phyloP scores from a whole-genome alignment of 257 asterid species.

The Gynochthodes officinalis region DNA sequence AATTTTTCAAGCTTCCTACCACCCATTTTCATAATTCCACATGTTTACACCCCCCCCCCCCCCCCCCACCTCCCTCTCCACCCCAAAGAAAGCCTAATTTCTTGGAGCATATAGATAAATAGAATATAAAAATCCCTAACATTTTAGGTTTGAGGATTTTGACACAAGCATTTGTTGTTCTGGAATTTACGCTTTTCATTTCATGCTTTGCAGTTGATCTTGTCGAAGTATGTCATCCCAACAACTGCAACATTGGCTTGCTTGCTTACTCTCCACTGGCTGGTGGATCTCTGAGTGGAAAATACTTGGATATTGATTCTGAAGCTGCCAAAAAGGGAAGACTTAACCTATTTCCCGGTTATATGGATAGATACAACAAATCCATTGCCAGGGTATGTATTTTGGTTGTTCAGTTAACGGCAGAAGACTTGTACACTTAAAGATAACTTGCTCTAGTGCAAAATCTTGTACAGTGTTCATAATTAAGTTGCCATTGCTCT shows the following conservation, averaged over 20 bases:
- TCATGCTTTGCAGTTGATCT: conserved; percentile 68
- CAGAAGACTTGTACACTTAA: not conserved
- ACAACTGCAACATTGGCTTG: conserved; percentile 78
- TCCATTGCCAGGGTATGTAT: conserved; percentile 60
- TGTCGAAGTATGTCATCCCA: conserved; percentile 87
- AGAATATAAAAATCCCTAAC: not conserved
- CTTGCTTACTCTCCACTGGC: conserved; percentile 92
- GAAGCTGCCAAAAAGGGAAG: conserved; percentile 80
- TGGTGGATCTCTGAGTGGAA: conserved; percentile 79
- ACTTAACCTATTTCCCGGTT: conserved; percentile 74
- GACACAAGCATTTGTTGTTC: not conserved
- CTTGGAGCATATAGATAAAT: not conserved
- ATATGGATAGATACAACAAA: conserved; percentile 87
- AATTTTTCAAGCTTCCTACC: not conserved
- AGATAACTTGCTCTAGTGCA: not conserved
- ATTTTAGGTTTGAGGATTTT: not conserved
- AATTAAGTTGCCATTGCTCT: no score
- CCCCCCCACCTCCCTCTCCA: no score
- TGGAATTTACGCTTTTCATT: conserved; percentile 10
- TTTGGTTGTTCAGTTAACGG: not conserved
- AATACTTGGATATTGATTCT: conserved; percentile 65
- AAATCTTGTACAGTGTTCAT: not conserved
- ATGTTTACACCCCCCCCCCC: not conserved
- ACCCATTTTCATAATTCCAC: not conserved
- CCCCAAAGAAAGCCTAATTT: no score